Base-by-base conservation (phyloP, 169 alveolate species). In the Eimeria nieschulzi region DNA sequence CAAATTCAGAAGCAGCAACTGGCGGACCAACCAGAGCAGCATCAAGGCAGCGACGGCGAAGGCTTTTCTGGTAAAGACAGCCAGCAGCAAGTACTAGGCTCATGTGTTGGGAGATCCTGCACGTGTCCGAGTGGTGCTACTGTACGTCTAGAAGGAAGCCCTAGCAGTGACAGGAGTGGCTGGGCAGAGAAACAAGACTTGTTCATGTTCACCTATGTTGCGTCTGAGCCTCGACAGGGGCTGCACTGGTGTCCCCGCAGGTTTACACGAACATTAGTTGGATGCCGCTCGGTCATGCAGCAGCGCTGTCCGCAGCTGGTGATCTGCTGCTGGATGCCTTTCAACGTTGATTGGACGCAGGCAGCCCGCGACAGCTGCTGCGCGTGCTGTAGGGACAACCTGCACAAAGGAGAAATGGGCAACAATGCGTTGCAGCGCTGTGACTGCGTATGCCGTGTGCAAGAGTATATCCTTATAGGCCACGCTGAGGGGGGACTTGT, bases 251-350 rank as follows among this genome's bases (percentile, higher is more conserved):
- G 88, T 39, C 61, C 76, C 33, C 13, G 59, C 1, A n/a, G 23
- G 12, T 9, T 61, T 9, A 75, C 76, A 9, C 71, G 76, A 5
- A 61, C 88, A 17, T 26, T 59, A 12, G 88, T 25, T 19, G 88
- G 88, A 61, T 80, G 88, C 26, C 46, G 88, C 66, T 59, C 61
- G n/a, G 88, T 51, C 17, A 72, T 88, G 88, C 68, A 68, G 39
- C 76, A 61, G 55, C 83, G 15, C 88, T 66, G 59, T 23, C 93
- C 93, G n/a, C 93, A 88, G 21, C 15, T 88, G 5, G 93, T 88
- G 21, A 88, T 88, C 51, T 88, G 93, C 73, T 70, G 93, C 70
- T 88, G 93, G 93, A 88, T 88, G 93, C 93, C 93, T 7, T 88
- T 88, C 61, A 75, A 72, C 75, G 83, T 88, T 7, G 93, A 88